A percentile compares a stretch with the other conserved stretches of the same genome.
Evolutionary conservation across 2,329 filamentous ascomycete species (phyloP).

Genomic region (Penicillium vulpinum): DNA sequence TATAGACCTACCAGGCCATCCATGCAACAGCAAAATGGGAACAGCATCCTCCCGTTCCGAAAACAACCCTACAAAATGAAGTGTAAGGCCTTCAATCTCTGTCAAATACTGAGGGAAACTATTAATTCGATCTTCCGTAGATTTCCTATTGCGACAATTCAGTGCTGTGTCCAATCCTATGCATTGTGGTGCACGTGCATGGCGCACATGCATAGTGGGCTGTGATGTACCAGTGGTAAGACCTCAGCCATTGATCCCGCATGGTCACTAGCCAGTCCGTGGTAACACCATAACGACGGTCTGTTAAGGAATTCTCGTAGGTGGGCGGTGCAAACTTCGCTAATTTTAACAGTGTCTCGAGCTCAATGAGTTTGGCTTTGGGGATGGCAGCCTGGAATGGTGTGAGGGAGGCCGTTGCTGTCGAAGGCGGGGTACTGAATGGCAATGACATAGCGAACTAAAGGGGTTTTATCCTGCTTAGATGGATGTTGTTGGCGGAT

Average conservation of each 20-base stretch:
- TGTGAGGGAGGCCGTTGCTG: conserved; percentile 37
- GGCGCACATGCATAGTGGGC: background rate
- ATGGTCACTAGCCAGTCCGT: conserved; percentile 50
- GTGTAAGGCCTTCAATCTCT: conserved; percentile 42
- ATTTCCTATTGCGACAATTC: conserved; percentile 23
- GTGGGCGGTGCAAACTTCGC: conserved; percentile 52
- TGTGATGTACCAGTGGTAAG: conserved; percentile 51
- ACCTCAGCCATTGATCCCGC: conserved; percentile 46
- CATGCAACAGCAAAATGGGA: conserved; percentile 48
- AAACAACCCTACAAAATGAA: conserved; percentile 54
- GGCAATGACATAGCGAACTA: conserved; percentile 23
- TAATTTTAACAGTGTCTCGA: conserved; percentile 50
- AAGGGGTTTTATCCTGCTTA: background rate
- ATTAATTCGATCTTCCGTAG: conserved; percentile 49
- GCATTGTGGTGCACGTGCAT: conserved; percentile 16
- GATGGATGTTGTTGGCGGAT: background rate
- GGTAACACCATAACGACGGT: conserved; percentile 48
- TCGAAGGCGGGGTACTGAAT: conserved; percentile 36
- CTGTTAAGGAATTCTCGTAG: conserved; percentile 50
- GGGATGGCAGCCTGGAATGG: conserved; percentile 48
- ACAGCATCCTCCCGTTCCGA: conserved; percentile 49
- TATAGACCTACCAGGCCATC: conserved; percentile 32
- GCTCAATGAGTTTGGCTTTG: conserved; percentile 47
- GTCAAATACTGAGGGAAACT: conserved; percentile 53
- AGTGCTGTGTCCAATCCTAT: conserved; percentile 11